A percentile compares a stretch with the other conserved stretches of the same genome.
Conservation (phyloP, 768 basidiomycete genomes). For the Lentinula guzmanii region DNA sequence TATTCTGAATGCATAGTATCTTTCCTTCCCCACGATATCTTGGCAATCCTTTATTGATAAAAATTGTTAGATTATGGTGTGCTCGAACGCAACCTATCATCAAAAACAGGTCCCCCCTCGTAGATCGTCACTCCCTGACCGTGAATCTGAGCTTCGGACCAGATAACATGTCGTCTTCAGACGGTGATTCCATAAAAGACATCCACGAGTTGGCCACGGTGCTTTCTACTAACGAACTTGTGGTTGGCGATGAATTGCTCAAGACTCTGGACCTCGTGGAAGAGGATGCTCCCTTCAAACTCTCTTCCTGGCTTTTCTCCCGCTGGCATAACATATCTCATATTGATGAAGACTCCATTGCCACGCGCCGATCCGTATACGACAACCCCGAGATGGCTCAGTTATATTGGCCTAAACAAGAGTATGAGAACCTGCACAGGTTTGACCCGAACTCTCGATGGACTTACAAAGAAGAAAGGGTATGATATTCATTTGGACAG, state of each 20-base stretch:
- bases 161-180: not conserved
- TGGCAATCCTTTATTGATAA: not conserved
- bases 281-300: slow-evolving; percentile 27
- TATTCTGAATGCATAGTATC: not conserved
- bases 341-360: slow-evolving; percentile 29
- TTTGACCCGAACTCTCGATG: slow-evolving; percentile 55
- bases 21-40: not conserved
- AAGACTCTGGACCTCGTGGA: slow-evolving; percentile 22
- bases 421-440: slow-evolving; percentile 51
- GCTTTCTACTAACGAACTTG: not conserved
- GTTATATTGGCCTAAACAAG: slow-evolving; percentile 42
- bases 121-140: not conserved
- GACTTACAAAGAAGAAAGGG: slow-evolving; percentile 52
- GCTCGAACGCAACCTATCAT: not conserved
- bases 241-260: not conserved
- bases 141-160: not conserved
- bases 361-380: slow-evolving; percentile 47
- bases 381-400: slow-evolving; percentile 41
- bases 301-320: slow-evolving; percentile 27
- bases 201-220: not conserved
- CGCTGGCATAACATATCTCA: slow-evolving; percentile 13
- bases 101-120: not conserved
- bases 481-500: slow-evolving; percentile 10
- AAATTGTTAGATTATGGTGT: slow-evolving; percentile 1
- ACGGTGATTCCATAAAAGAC: not conserved